Conservation (phyloP, 2,329 filamentous ascomycete species). For the Penicillium hesseltinei region DNA sequence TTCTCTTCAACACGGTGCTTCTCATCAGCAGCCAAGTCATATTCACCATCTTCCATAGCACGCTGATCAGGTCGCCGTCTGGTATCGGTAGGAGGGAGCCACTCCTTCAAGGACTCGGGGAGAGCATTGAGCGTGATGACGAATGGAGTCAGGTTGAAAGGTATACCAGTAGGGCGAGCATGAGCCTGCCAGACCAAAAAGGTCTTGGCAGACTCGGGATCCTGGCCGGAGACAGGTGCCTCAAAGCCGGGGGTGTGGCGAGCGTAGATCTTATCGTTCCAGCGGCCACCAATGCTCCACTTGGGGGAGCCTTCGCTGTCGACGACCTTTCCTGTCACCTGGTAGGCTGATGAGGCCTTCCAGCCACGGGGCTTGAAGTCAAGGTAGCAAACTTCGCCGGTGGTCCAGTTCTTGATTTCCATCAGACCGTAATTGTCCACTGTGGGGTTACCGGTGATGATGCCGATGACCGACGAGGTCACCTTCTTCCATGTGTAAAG, state of each 20-base stretch:
- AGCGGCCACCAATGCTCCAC: constrained; percentile 87
- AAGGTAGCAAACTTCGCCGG: constrained; percentile 81
- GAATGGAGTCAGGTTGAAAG: constrained; percentile 96
- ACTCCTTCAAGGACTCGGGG: constrained; percentile 72
- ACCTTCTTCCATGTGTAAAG: constrained; percentile 99
- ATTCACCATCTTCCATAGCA: constrained; percentile 98
- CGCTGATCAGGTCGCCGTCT: constrained; percentile 90
- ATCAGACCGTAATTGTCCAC: constrained; percentile 98
- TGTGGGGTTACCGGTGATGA: constrained; percentile 92
- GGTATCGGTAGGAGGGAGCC: constrained; percentile 88
- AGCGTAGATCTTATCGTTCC: constrained; percentile 97
- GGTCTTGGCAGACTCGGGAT: constrained; percentile 65
- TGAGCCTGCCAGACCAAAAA: constrained; percentile 94
- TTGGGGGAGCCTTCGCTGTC: constrained; percentile 75
- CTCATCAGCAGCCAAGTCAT: constrained; percentile 87
- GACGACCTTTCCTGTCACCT: constrained; percentile 81
- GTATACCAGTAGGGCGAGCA: constrained; percentile 74
- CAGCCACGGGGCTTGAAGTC: constrained; percentile 96
- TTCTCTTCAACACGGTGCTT: constrained; percentile 94
- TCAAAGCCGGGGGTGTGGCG: constrained; percentile 90
- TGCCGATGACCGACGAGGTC: constrained; percentile 94
- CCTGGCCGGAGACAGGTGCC: constrained; percentile 54
- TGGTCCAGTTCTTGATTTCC: constrained; percentile 97
- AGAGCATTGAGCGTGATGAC: constrained; percentile 92
- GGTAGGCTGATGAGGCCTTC: constrained; percentile 90